Evolutionary conservation across 345 rosid genomes (phyloP), one percentile per base, ranked within the genome.

Genomic region (Eutrema japonicum): DNA sequence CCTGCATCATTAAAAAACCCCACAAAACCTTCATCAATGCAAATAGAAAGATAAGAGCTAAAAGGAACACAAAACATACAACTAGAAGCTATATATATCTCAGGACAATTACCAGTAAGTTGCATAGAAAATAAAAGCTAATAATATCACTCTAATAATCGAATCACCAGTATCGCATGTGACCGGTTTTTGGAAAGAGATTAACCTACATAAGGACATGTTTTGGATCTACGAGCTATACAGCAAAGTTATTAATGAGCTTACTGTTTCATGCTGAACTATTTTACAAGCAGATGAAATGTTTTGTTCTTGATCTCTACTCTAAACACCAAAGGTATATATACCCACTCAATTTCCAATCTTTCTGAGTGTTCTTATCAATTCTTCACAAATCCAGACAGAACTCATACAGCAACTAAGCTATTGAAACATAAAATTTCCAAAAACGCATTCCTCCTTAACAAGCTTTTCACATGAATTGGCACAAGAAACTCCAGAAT

Each of bases 1-100:
- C 98, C 98, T 94, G 82, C 79, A 82, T 70, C 41, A 77, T 63
- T 68, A 63, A 38, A 54, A 62, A 52, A 55, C n/a, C 46, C 60
- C 66, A 63, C 42, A 54, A 62, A 52, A 55, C n/a, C 46, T 35
- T 32, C 22, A 27, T 43, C 63, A 57, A 36, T 30, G 10, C 32
- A 66, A 49, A 50, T 54, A 32, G n/a, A 26, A 16, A 16, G 36
- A 33, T 2, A 3, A 32, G 64, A 37, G 47, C 30, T 18, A 3
- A 8, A 35, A 27, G 55, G 54, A 56, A 43, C 70, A 63, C 37
- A 12, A 2, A 18, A 13, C 47, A 53, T 43, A 53, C 10, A 9
- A 33, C 18, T 22, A 62, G 14, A 35, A 63, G 12, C 54, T 56
- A 54, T 3, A 55, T 3, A 55, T 35, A 55, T 33, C 11, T 13